These are phyloP conservation scores for Acrocalymma vagum DNA, from an alignment of 2,329 filamentous ascomycete genomes.

Conservation along the genomic window DNA sequence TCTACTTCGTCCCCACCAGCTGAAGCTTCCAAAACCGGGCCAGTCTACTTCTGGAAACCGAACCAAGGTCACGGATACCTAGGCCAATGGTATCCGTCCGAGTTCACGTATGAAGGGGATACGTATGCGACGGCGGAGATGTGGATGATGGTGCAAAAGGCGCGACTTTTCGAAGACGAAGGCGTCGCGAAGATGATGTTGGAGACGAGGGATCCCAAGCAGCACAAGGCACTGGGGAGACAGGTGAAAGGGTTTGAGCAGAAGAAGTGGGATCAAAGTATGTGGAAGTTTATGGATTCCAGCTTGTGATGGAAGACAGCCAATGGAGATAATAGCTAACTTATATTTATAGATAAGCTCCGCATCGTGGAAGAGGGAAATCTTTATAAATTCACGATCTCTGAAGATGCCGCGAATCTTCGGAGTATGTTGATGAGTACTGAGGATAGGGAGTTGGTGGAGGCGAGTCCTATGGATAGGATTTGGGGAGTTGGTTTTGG, in stretches of 20 bases:
- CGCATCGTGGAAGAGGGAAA: conserved; percentile 67
- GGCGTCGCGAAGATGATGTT: conserved; percentile 59
- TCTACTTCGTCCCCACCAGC: background rate
- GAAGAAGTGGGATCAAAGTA: conserved; percentile 57
- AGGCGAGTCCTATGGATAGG: conserved; percentile 62
- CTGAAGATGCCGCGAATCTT: conserved; percentile 53
- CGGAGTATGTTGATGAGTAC: conserved; percentile 63
- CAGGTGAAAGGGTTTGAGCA: conserved; percentile 63
- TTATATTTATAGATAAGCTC: conserved; percentile 51
- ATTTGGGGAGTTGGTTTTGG: conserved; percentile 74
- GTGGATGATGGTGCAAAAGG: conserved; percentile 61
- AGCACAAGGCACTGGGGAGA: conserved; percentile 65
- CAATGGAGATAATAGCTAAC: background rate
- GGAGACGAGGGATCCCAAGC: conserved; percentile 53
- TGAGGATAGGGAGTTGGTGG: conserved; percentile 66
- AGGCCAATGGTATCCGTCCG: conserved; percentile 68
- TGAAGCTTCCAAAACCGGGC: conserved; percentile 1
- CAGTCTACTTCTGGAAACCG: conserved; percentile 39
- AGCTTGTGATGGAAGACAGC: background rate
- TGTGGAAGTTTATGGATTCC: conserved; percentile 1
- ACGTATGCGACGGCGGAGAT: conserved; percentile 53
- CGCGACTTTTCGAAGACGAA: conserved; percentile 52
- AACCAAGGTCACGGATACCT: conserved; percentile 60
- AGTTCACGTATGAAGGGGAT: conserved; percentile 50
- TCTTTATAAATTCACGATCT: conserved; percentile 66